These are phyloP conservation scores for Phytophthora boehmeriae DNA, from an alignment of 352 stramenopile species.

Conservation along the genomic window DNA sequence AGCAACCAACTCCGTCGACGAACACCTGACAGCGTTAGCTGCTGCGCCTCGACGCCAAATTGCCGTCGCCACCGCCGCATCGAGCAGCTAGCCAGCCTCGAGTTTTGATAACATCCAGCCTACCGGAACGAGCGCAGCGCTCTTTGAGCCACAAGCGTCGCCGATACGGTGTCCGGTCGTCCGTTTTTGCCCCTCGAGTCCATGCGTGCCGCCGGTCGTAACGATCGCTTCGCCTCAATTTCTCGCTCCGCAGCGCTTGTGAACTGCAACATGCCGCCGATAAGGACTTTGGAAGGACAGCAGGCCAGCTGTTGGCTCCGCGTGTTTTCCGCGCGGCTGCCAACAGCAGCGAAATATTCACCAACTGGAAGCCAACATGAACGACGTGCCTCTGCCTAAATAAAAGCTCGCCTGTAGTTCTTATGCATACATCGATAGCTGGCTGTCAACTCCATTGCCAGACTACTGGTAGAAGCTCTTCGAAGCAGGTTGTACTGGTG, in stretches of 20 bases:
- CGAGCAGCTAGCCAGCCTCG: too few species aligned
- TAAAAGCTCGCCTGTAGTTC: too few species aligned
- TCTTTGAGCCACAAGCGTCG: background rate
- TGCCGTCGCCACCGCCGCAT: too few species aligned
- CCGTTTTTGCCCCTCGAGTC: background rate
- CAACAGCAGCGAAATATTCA: too few species aligned
- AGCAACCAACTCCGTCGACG: too few species aligned
- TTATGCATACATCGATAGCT: too few species aligned
- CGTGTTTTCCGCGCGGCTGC: conserved; percentile 1
- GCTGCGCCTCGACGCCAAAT: too few species aligned
- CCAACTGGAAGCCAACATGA: background rate
- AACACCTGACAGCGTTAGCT: too few species aligned
- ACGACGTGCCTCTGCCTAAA: background rate
- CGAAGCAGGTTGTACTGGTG: too few species aligned
- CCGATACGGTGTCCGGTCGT: background rate
- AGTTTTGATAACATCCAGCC: background rate
- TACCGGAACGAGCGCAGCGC: background rate
- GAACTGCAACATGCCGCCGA: conserved; percentile 8
- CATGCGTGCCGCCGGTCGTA: conserved; percentile 23
- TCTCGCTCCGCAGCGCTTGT: conserved; percentile 7
- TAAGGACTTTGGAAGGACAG: conserved; percentile 24
- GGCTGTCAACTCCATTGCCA: too few species aligned
- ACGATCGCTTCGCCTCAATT: conserved; percentile 15
- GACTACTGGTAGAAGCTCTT: too few species aligned
- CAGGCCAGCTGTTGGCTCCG: conserved; percentile 27